Base-by-base conservation (phyloP, 257 asterid species). In the Ehretia macrophylla region DNA sequence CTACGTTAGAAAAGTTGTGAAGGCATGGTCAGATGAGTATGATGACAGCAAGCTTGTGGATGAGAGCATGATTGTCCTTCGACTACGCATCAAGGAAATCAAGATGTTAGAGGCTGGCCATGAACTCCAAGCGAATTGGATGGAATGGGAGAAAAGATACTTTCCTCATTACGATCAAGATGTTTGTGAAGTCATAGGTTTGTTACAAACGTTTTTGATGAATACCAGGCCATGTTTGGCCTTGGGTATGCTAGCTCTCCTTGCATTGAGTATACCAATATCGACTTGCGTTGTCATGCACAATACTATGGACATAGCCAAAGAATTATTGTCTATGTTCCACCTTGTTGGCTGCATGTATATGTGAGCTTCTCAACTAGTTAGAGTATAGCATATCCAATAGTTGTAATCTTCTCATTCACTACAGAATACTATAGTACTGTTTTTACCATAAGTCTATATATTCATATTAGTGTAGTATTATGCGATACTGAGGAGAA, bases 151-250 rank as follows among this genome's bases (percentile, higher is more conserved):
- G 74, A 83, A 72, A 81, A 75, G 74, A 57, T 53, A 74, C 21
- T 72, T 67, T 32, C 40, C 57, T 18, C 66, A 56, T 60, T 80
- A 79, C 67, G 72, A 81, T 0, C 82, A 85, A 58, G 84, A 81
- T 11, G 74, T 85, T 14, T 66, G 68, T 3, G 93, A 78, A 17
- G 69, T 66, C 4, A 12, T 74, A n/a, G 86, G 79, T 19, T 27
- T 72, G 65, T 37, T 88, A 64, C 95, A 79, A 68, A 5, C 72
- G 39, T 78, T 27, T 55, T 75, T 87, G 75, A 69, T 85, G 89
- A 78, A 81, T 6, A 75, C 83, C 32, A 78, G 91, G 66, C 96
- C 96, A 12, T 69, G 77, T 44, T 69, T 87, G 80, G 91, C 83
- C 8, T 5, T 85, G 5, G 96, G 94, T 9, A n/a, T 79, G 59